Evolutionary conservation across 176 grass and related monocot genomes (phyloP).

Genomic region (Oryza rufipogon): DNA sequence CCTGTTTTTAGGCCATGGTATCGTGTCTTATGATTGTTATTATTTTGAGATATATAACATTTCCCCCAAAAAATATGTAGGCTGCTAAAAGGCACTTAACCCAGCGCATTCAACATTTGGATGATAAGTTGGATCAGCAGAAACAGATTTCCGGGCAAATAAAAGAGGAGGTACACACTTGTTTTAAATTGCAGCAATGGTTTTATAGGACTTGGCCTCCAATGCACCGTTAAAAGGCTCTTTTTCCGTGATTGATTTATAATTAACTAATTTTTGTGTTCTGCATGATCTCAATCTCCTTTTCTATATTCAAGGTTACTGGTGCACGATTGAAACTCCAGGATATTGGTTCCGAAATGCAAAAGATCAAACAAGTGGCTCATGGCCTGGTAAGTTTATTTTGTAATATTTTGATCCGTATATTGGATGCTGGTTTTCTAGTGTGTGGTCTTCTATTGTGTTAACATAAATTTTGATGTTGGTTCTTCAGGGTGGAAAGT

Average conservation of each 20-base stretch:
- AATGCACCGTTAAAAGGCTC: background rate
- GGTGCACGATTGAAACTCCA: slow-evolving; percentile 54
- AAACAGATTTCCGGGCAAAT: slow-evolving; percentile 78
- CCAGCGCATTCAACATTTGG: slow-evolving; percentile 73
- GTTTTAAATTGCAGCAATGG: no score
- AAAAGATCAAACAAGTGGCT: slow-evolving; percentile 51
- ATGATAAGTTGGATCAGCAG: slow-evolving; percentile 85
- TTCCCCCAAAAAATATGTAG: slow-evolving; percentile 42
- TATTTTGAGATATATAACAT: background rate
- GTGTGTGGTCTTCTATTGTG: background rate
- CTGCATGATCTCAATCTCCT: background rate
- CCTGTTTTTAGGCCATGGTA: background rate
- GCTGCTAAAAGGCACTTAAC: slow-evolving; percentile 74
- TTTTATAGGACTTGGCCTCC: background rate
- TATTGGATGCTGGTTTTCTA: background rate
- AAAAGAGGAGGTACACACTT: slow-evolving; percentile 57
- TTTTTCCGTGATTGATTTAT: background rate
- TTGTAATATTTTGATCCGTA: background rate
- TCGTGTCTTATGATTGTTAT: background rate
- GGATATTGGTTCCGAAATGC: slow-evolving; percentile 65
- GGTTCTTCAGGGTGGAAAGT: slow-evolving; percentile 59
- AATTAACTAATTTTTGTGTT: background rate
- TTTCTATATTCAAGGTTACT: slow-evolving; percentile 63
- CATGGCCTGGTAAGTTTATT: slow-evolving; percentile 48
- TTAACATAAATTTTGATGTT: slow-evolving; percentile 5